Percentiles rank a stretch among this genome's conserved stretches.
phyloP scores from a whole-genome alignment of 257 asterid species.

The Capsicum rhomboideum region DNA sequence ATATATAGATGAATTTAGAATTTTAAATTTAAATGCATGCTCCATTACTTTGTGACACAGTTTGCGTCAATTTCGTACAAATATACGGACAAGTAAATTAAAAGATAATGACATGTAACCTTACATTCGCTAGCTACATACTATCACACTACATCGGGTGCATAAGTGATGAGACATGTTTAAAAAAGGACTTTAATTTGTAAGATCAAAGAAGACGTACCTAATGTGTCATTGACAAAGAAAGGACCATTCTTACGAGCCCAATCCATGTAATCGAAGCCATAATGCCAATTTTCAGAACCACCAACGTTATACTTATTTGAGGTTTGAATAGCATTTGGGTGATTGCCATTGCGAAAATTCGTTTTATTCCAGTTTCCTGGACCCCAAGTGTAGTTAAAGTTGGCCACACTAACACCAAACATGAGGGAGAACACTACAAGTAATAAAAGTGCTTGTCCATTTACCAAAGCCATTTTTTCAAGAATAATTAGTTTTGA shows the following conservation, averaged over 20 bases:
- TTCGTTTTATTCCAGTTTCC: slow-evolving; percentile 1
- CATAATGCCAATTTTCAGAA: slow-evolving; percentile 51
- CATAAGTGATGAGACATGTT: too few relatives aligned
- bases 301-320: slow-evolving; percentile 41
- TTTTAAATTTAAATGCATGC: too few relatives aligned
- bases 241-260: slow-evolving; percentile 44
- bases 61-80: too few relatives aligned
- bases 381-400: slow-evolving; percentile 31
- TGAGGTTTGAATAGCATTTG: slow-evolving; percentile 22
- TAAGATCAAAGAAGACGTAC: slow-evolving; percentile 8
- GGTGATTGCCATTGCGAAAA: slow-evolving; percentile 30
- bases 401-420: slow-evolving; percentile 21
- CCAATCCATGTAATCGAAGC: slow-evolving; percentile 67
- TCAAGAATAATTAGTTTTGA: neutral
- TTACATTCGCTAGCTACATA: too few relatives aligned
- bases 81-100: too few relatives aligned
- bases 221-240: slow-evolving; percentile 50
- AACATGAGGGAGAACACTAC: slow-evolving; percentile 12
- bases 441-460: neutral
- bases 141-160: too few relatives aligned
- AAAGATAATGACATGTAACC: too few relatives aligned
- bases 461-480: slow-evolving; percentile 17
- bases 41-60: too few relatives aligned
- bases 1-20: neutral
- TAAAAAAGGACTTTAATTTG: too few relatives aligned